Percentiles rank a stretch among this genome's conserved stretches.
Conservation (phyloP, 805 yeast genomes). For the Hanseniaspora singularis region DNA sequence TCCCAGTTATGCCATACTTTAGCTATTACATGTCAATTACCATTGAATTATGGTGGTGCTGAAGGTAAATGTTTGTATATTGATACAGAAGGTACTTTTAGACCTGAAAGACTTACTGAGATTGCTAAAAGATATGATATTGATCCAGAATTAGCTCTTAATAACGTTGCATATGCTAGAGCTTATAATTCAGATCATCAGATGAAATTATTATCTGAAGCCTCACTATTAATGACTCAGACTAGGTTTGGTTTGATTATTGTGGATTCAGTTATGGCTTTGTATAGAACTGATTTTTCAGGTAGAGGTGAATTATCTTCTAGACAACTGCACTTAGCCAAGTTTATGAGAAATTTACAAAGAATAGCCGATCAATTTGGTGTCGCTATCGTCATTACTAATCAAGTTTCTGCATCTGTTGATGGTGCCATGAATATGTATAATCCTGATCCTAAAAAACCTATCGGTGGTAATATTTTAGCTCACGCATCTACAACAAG, state of each 20-base stretch:
- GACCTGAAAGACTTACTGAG: constrained; percentile 80
- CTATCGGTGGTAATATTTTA: constrained; percentile 94
- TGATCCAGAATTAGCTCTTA: constrained; percentile 86
- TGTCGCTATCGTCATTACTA: constrained; percentile 87
- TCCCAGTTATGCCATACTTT: constrained; percentile 93
- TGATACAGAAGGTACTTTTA: constrained; percentile 93
- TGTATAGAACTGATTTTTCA: constrained; percentile 84
- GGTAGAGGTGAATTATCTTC: constrained; percentile 96
- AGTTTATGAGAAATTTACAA: constrained; percentile 81
- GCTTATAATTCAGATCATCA: constrained; percentile 97
- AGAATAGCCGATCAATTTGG: constrained; percentile 95
- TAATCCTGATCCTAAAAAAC: constrained; percentile 95
- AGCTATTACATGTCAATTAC: constrained; percentile 93
- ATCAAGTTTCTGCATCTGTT: constrained; percentile 96
- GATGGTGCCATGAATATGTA: constrained; percentile 60
- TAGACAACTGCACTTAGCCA: constrained; percentile 87
- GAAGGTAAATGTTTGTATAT: constrained; percentile 94
- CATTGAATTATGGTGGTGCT: constrained; percentile 95
- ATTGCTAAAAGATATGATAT: constrained; percentile 86
- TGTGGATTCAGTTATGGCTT: constrained; percentile 96
- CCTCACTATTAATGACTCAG: constrained; percentile 93
- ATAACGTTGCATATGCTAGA: constrained; percentile 93
- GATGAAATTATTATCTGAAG: constrained; percentile 68
- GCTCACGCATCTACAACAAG: constrained; percentile 96
- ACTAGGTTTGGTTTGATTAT: constrained; percentile 79